Base-by-base conservation (phyloP, 345 rosid species). In the Boechera stricta region DNA sequence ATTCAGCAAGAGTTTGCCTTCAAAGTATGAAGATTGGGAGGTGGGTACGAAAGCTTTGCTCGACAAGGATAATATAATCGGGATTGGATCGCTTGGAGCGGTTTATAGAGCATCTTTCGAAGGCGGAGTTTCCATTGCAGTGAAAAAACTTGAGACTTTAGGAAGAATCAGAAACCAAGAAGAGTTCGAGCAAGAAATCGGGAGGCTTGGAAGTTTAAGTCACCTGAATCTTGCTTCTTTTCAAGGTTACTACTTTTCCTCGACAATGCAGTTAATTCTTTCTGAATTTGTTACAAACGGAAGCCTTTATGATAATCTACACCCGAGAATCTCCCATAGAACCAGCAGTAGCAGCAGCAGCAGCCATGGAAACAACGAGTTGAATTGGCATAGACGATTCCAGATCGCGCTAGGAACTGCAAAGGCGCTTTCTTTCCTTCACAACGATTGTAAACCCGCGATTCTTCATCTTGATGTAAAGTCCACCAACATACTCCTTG, bases 11-110 rank as follows among this genome's bases (percentile, higher is more conserved):
- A 92, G 80, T 64, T 80, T 95, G 60, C 99, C 99, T 1, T 87
- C 99, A 4, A 95, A 81, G 79, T 92, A 95, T 60, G 97, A 95
- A 86, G 99, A 95, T 65, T 92, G 99, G 99, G 96, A 88, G 78
- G 85, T 92, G 0, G 99, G 98, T 26, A 89, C 97, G 10, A 92
- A 89, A 85, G 90, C 96, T 55, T 84, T 95, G 85, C 91, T 95
- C 5, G 91, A 91, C 83, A 95, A 95, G 87, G 96, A 92, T 33
- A 83, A 86, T 28, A 77, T 92, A 66, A 89, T 95, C 4, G 98
- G 99, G 2, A 81, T 86, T n/a, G 97, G 99, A 16, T 88, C 96
- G 0, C 82, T 95, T 0, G 99, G 99, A 76, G 63, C 90, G 2
- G 98, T 95, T 35, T 95, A 91, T 42, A 87, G 83, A 85, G 84